Evolutionary conservation across 768 basidiomycete species (phyloP).

Genomic region (Sutorius australiensis): DNA sequence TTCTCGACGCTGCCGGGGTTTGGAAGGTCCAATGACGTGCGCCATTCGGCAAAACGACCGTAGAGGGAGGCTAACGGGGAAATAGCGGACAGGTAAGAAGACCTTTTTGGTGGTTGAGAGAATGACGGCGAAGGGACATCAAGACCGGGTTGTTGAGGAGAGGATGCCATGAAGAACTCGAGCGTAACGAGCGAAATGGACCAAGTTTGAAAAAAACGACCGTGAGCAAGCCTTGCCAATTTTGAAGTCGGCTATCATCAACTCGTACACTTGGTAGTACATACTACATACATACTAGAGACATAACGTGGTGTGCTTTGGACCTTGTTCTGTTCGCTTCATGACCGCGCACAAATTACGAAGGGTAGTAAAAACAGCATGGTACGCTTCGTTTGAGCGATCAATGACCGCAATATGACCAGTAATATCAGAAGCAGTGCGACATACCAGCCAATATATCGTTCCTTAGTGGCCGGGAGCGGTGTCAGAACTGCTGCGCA

Average conservation of each 20-base stretch:
- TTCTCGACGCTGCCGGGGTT: slow-evolving; percentile 94
- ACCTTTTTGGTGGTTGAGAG: slow-evolving; percentile 35
- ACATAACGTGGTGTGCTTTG: too few relatives aligned
- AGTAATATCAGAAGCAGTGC: neutral
- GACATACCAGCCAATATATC: neutral
- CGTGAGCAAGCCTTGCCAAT: slow-evolving; percentile 23
- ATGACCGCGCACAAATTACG: too few relatives aligned
- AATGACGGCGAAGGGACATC: slow-evolving; percentile 36
- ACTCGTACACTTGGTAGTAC: too few relatives aligned
- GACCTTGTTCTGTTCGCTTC: too few relatives aligned
- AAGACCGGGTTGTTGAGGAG: slow-evolving; percentile 41
- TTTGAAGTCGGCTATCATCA: neutral
- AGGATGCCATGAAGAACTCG: slow-evolving; percentile 42
- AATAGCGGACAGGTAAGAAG: slow-evolving; percentile 32
- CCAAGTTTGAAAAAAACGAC: slow-evolving; percentile 35
- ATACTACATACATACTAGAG: too few relatives aligned
- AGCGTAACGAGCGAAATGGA: slow-evolving; percentile 18
- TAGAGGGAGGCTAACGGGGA: slow-evolving; percentile 65
- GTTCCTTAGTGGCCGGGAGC: neutral
- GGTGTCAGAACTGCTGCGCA: neutral
- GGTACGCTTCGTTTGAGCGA: neutral
- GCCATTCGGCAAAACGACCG: slow-evolving; percentile 76
- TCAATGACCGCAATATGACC: neutral
- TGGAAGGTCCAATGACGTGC: slow-evolving; percentile 73
- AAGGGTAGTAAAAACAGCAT: too few relatives aligned